These are phyloP conservation scores for Fusarium continuum DNA, from an alignment of 2,329 filamentous ascomycete genomes.

Conservation along the genomic window DNA sequence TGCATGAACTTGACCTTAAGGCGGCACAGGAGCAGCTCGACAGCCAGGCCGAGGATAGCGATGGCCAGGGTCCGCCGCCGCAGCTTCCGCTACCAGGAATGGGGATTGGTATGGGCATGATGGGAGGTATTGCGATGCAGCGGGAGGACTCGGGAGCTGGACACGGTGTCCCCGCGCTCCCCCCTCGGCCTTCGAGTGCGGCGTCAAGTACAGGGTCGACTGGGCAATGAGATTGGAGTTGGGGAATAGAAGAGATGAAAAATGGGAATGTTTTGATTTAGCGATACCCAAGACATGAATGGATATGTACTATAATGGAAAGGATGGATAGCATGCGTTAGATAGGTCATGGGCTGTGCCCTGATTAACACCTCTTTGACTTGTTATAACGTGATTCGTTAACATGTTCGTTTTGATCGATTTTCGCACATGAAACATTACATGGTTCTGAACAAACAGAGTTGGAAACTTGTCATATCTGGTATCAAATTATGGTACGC, in stretches of 20 bases:
- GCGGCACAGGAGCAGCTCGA: constrained; percentile 53
- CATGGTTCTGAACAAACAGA: background rate
- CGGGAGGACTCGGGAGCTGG: constrained; percentile 46
- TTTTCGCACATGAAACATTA: too few species aligned
- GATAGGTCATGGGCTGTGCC: background rate
- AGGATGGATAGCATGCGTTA: constrained; percentile 15
- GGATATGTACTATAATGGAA: constrained; percentile 35
- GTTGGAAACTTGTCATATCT: background rate
- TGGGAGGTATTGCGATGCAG: constrained; percentile 53
- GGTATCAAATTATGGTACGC: constrained; percentile 1
- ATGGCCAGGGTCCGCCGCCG: constrained; percentile 42
- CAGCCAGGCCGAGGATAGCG: constrained; percentile 48
- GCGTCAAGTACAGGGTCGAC: constrained; percentile 57
- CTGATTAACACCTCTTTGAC: background rate
- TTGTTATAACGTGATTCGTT: background rate
- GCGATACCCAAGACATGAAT: constrained; percentile 45
- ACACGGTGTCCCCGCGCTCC: constrained; percentile 44
- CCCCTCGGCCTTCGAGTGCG: constrained; percentile 51
- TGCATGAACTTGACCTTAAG: constrained; percentile 60
- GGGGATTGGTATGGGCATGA: constrained; percentile 42
- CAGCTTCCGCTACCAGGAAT: constrained; percentile 35
- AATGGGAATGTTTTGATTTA: constrained; percentile 40
- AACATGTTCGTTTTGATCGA: too few species aligned
- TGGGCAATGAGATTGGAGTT: constrained; percentile 45
- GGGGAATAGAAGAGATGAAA: background rate